A percentile compares a stretch with the other conserved stretches of the same genome.
Conservation (phyloP, 2,329 filamentous ascomycete species). For the Sphaerulina vaccinii region DNA sequence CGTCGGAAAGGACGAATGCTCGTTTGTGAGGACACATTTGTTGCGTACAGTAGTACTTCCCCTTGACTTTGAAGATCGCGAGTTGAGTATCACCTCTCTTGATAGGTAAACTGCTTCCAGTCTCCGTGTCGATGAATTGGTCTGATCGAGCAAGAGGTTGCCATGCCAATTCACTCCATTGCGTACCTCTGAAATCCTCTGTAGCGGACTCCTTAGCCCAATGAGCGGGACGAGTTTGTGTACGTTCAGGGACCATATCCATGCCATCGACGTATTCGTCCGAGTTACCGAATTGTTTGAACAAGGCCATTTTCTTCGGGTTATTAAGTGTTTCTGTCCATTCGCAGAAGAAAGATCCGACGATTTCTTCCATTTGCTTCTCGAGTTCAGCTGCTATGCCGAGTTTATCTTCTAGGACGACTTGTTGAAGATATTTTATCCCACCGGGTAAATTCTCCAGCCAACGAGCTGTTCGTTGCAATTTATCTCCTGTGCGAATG, state of each 20-base stretch:
- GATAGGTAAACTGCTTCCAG: constrained; percentile 72
- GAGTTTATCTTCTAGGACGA: constrained; percentile 80
- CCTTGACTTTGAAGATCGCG: constrained; percentile 79
- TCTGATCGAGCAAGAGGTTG: constrained; percentile 71
- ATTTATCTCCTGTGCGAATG: constrained; percentile 85
- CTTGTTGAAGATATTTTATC: constrained; percentile 76
- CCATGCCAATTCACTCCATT: constrained; percentile 71
- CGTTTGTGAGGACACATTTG: constrained; percentile 96
- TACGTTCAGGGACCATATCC: constrained; percentile 70
- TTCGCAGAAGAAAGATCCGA: constrained; percentile 84
- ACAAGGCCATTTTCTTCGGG: constrained; percentile 66
- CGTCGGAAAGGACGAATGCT: constrained; percentile 84
- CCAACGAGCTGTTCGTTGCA: constrained; percentile 87
- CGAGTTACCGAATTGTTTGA: constrained; percentile 83
- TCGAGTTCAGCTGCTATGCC: constrained; percentile 83
- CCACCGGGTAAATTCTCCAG: constrained; percentile 80
- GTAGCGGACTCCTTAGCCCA: constrained; percentile 69
- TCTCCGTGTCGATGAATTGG: constrained; percentile 68
- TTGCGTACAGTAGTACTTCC: constrained; percentile 79
- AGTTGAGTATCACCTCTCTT: constrained; percentile 88
- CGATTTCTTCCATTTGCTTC: constrained; percentile 81
- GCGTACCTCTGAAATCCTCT: constrained; percentile 69
- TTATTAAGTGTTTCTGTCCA: constrained; percentile 80
- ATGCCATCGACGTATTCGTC: constrained; percentile 64
- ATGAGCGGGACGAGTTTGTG: constrained; percentile 70